Evolutionary conservation across 495 filamentous ascomycete genomes (phyloP).

Genomic region (Tuber microsphaerosporum): DNA sequence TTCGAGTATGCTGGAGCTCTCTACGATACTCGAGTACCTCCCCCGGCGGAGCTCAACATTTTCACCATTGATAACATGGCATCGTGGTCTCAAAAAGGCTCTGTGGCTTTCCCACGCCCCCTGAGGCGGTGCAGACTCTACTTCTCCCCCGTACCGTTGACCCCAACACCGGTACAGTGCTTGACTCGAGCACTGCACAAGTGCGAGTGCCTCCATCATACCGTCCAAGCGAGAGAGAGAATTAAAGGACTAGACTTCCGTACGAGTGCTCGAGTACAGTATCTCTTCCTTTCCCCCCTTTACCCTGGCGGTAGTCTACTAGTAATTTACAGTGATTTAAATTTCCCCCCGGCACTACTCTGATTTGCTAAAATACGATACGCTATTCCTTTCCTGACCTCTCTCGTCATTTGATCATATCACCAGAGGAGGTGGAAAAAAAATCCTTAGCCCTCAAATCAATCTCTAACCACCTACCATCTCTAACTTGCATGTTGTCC

Average conservation of each 20-base stretch:
- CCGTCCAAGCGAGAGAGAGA: no score
- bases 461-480: neutral
- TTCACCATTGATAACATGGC: neutral
- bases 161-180: no score
- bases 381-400: no score
- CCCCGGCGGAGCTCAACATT: neutral
- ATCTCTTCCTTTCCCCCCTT: neutral
- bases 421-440: neutral
- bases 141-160: neutral
- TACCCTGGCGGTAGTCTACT: neutral
- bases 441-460: neutral
- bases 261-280: no score
- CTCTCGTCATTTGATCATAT: neutral
- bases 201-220: no score
- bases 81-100: neutral
- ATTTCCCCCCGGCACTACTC: neutral
- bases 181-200: no score
- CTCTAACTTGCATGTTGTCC: neutral
- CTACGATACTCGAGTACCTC: neutral
- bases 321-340: neutral
- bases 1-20: neutral
- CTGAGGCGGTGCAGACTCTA: neutral
- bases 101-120: neutral
- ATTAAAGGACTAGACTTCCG: no score
- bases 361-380: neutral